Conservation (phyloP, 805 yeast genomes). For the Torulaspora franciscae region DNA sequence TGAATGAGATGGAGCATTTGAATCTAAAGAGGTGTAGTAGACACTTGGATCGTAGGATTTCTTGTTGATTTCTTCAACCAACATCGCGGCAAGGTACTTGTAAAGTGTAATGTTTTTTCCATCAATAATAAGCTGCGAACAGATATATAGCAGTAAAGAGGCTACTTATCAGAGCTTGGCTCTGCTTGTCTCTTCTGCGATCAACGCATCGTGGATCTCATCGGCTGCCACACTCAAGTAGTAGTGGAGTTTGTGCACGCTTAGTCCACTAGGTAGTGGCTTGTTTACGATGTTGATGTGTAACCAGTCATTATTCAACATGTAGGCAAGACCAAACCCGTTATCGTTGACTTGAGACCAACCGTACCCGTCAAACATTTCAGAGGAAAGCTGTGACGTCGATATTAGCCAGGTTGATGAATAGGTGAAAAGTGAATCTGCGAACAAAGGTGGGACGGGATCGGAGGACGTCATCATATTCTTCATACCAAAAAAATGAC, state of each 20-base stretch:
- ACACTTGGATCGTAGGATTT: slow-evolving; percentile 33
- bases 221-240: slow-evolving; percentile 74
- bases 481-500: slow-evolving; percentile 87
- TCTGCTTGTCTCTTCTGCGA: slow-evolving; percentile 8
- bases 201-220: slow-evolving; percentile 66
- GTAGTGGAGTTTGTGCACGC: slow-evolving; percentile 46
- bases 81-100: slow-evolving; percentile 3
- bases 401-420: slow-evolving; percentile 82
- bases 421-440: slow-evolving; percentile 70
- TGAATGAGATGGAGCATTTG: slow-evolving; percentile 20
- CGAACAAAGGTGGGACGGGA: slow-evolving; percentile 59
- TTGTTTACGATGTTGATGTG: slow-evolving; percentile 75
- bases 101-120: slow-evolving; percentile 1
- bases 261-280: slow-evolving; percentile 37
- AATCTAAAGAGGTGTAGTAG: slow-evolving; percentile 29
- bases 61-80: slow-evolving; percentile 34
- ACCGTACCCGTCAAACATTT: slow-evolving; percentile 86
- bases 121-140: background rate
- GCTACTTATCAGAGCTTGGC: slow-evolving; percentile 15
- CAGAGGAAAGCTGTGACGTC: slow-evolving; percentile 84
- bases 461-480: slow-evolving; percentile 53
- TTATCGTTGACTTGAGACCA: slow-evolving; percentile 93
- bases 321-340: slow-evolving; percentile 91
- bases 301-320: slow-evolving; percentile 79
- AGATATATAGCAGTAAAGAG: background rate